Conservation (phyloP, 2,329 filamentous ascomycete species). For the Diaporthe citri region DNA sequence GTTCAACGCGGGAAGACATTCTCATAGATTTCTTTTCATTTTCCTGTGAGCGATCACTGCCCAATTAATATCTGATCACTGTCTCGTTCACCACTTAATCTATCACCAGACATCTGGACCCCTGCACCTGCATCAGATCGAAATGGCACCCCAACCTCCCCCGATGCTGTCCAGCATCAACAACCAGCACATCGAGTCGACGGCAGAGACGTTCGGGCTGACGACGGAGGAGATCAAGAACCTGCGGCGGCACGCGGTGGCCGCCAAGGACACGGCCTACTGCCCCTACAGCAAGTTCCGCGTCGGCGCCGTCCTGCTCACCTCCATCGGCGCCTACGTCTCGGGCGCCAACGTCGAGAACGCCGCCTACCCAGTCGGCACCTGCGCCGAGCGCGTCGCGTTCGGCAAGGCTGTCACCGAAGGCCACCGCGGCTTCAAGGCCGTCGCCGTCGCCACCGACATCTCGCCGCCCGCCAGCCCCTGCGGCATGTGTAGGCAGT, state of each 20-base stretch:
- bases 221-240: conserved; percentile 72
- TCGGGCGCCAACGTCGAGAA: conserved; percentile 94
- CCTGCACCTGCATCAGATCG: background rate
- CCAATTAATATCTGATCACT: background rate
- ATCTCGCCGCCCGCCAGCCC: conserved; percentile 78
- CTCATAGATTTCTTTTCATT: background rate
- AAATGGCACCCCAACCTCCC: conserved; percentile 41
- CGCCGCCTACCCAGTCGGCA: conserved; percentile 92
- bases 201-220: conserved; percentile 61
- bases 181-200: conserved; percentile 43
- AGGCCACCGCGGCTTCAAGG: conserved; percentile 73
- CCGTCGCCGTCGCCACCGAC: conserved; percentile 88
- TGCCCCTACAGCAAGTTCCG: conserved; percentile 95
- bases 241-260: conserved; percentile 72
- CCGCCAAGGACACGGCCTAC: conserved; percentile 84
- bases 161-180: conserved; percentile 45
- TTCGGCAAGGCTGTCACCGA: conserved; percentile 81
- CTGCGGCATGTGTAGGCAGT: conserved; percentile 97
- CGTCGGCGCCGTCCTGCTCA: conserved; percentile 86
- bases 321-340: conserved; percentile 61
- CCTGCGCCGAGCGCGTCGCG: conserved; percentile 93
- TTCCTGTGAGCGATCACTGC: background rate
- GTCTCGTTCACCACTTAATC: conserved; percentile 6
- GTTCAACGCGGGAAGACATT: background rate
- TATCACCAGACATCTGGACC: conserved; percentile 3